Evolutionary conservation across 805 yeast species (phyloP).

Genomic region (Metschnikowia picachoensis): DNA sequence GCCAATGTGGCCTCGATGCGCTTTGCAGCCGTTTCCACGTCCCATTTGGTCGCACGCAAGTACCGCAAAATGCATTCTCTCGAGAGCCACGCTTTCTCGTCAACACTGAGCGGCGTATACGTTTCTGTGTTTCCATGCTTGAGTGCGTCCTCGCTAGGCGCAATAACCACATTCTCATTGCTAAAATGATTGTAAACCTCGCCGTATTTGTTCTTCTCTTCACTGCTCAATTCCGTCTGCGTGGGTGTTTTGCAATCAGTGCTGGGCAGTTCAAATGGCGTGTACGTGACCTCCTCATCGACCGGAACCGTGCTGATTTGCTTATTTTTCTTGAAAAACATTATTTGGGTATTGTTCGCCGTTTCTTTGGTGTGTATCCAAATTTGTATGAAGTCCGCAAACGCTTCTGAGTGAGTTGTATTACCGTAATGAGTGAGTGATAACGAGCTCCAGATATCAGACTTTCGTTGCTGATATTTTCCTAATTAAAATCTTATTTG

Average conservation of each 20-base stretch:
- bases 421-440: too few relatives aligned
- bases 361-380: too few relatives aligned
- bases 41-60: constrained; percentile 93
- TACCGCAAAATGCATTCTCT: constrained; percentile 88
- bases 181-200: constrained; percentile 62
- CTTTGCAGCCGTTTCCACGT: constrained; percentile 59
- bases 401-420: too few relatives aligned
- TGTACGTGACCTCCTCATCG: constrained; percentile 17
- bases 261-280: constrained; percentile 60
- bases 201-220: constrained; percentile 58
- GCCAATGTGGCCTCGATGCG: constrained; percentile 75
- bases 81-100: constrained; percentile 90
- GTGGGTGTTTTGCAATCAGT: constrained; percentile 47
- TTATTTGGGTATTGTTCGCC: neutral
- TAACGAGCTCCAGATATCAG: too few relatives aligned
- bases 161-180: constrained; percentile 46
- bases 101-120: constrained; percentile 23
- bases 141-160: constrained; percentile 46
- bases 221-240: constrained; percentile 43
- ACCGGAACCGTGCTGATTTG: constrained; percentile 10
- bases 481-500: too few relatives aligned
- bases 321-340: constrained; percentile 17
- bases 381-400: too few relatives aligned
- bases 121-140: constrained; percentile 36
- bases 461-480: too few relatives aligned